Base-by-base conservation (phyloP, 2,329 filamentous ascomycete species). In the Ophiostoma sp. region DNA sequence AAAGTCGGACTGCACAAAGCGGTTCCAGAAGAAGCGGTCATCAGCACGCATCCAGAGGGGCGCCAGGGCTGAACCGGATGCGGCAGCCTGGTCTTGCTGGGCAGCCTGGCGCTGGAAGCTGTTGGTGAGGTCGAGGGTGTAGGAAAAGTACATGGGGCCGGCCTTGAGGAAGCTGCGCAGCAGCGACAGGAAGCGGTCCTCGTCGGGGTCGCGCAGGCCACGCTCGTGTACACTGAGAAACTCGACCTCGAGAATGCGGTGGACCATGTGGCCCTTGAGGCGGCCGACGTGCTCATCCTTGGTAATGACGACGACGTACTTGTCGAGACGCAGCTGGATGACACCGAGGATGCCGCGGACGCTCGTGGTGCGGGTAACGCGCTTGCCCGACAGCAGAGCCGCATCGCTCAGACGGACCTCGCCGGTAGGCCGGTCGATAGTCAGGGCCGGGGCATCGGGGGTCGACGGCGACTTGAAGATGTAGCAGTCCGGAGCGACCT, bases 11-110 rank as follows among this genome's bases (percentile, higher is more conserved):
- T 94, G 92, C 67, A 98, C 86, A 79, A 97, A 96, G 73, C 90
- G 90, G 81, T 99, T 99, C 93, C 94, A 99, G 84, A 97, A 99
- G 84, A 99, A 99, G 74, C 95, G 92, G 78, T 98, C 94, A 79
- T 99, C 95, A 73, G 94, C 90, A 75, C 93, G 86, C 83, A 91
- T 90, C 95, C 95, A 99, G 71, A 98, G 81, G 15, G 95, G 94
- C 70, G 85, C 83, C 27, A 66, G 70, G 20, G 27, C 68, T 1
- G 44, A 54, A n/a, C 44, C 69, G 23, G 68, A 15, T 8, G 68
- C 44, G 13, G 67, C 52, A 7, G 66, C 68, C 20, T 86, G 86
- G 70, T 83, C 81, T 78, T 96, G 88, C 74, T 88, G 83, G 74
- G 94, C 88, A 3, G 94, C 89, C 79, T 98, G 95, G 73, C 95